Percentiles rank a stretch among this genome's conserved stretches.
Evolutionary conservation across 352 stramenopile species (phyloP).

Genomic region (Albugo laibachii): DNA sequence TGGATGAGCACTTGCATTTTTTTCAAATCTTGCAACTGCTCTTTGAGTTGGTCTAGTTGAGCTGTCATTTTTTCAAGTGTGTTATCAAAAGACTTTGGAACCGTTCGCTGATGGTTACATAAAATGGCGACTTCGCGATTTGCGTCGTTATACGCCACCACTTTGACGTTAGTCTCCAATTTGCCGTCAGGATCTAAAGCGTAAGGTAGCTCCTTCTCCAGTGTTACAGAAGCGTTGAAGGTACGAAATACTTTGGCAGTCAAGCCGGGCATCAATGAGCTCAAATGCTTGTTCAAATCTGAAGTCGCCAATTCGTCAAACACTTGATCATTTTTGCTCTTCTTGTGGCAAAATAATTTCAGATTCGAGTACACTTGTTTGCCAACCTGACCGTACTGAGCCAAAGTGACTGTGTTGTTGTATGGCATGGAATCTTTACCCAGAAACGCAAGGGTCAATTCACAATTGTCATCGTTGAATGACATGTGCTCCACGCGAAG

Average conservation of each 20-base stretch:
- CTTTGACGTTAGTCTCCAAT: slow-evolving; percentile 73
- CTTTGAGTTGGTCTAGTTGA: slow-evolving; percentile 84
- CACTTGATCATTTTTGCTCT: slow-evolving; percentile 93
- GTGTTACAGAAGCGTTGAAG: slow-evolving; percentile 98
- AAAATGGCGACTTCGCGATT: slow-evolving; percentile 99
- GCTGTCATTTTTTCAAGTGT: slow-evolving; percentile 89
- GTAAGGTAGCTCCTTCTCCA: slow-evolving; percentile 91
- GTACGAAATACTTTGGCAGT: slow-evolving; percentile 99
- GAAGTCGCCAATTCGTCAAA: slow-evolving; percentile 93
- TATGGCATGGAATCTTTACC: slow-evolving; percentile 99
- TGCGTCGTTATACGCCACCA: slow-evolving; percentile 99
- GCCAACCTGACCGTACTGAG: slow-evolving; percentile 77
- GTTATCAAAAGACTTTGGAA: slow-evolving; percentile 93
- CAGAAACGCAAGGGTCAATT: slow-evolving; percentile 97
- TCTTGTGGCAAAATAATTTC: slow-evolving; percentile 89
- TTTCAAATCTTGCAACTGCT: slow-evolving; percentile 91
- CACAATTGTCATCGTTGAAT: slow-evolving; percentile 83
- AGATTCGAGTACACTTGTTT: slow-evolving; percentile 92
- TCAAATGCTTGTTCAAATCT: slow-evolving; percentile 97
- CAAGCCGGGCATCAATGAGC: slow-evolving; percentile 96
- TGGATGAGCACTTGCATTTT: slow-evolving; percentile 78
- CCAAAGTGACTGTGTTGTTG: slow-evolving; percentile 97
- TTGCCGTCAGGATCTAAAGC: slow-evolving; percentile 30
- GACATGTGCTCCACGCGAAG: slow-evolving; percentile 97
- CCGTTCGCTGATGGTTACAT: slow-evolving; percentile 99